Base-by-base conservation (phyloP, 352 stramenopile species). In the Blastocystis sp. region DNA sequence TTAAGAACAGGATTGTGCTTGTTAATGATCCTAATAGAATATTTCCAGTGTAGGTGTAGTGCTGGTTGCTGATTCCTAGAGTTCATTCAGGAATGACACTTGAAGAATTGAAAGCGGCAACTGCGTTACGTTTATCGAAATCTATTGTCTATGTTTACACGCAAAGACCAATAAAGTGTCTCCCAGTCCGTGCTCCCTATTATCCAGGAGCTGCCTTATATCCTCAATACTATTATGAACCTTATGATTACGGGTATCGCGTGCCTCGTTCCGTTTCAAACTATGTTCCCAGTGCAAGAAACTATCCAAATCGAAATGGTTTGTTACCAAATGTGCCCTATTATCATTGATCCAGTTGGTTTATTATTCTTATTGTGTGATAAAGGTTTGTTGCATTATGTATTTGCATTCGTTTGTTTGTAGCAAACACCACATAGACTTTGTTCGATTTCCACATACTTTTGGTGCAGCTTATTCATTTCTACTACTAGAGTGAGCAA, bases 381-480 rank as follows among this genome's bases (percentile, higher is more conserved):
- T n/a, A 75, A 75, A 37, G 63, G 45, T 41, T 23, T 37, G 13
- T 61, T 26, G 3, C 43, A 43, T 29, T 26, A 50, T 80, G 26
- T 80, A 39, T 18, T 29, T 62, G 11, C 20, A 59, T n/a, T n/a
- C 20, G 11, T n/a, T 79, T n/a, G 18, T 54, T 50, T 26, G 18
- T n/a, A 61, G 43, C 45, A 80, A 80, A 80, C 70, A 80, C 26
- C 37, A 39, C 18, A 80, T 50, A 80, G 13, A 41, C 45, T 26
- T 26, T 34, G 37, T 15, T 63, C 70, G 63, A 80, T 80, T n/a
- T 18, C 7, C 11, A 41, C 18, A 80, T 80, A 80, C 43, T 50
- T 59, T 11, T 63, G 9, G 23, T 13, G 47, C n/a, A 80, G 70
- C 45, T 64, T 61, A 5, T 80, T 3, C 41, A 80, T 15, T 18